phyloP scores from a whole-genome alignment of 345 rosid species.

The Arabidopsis suecica region DNA sequence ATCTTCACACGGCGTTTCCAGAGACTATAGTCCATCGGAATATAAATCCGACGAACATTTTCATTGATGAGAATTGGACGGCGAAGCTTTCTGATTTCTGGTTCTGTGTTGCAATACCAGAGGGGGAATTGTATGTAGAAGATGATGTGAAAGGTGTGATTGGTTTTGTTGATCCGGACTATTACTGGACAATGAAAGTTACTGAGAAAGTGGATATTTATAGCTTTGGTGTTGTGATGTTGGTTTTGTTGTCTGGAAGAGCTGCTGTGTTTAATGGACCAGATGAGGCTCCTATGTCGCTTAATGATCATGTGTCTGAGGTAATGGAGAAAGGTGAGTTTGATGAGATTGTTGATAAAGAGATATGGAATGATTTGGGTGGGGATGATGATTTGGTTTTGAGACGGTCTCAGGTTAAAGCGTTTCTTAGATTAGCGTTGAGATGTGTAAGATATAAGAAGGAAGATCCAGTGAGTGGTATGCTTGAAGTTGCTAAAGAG shows the following conservation, averaged over 20 bases:
- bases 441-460: constrained; percentile 34
- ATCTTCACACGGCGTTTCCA: constrained; percentile 40
- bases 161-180: constrained; percentile 42
- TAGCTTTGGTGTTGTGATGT: constrained; percentile 42
- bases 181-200: constrained; percentile 42
- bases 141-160: constrained; percentile 38
- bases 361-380: constrained; percentile 30
- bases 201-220: constrained; percentile 38
- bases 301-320: constrained; percentile 39
- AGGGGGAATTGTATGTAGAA: constrained; percentile 34
- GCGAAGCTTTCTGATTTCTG: constrained; percentile 42
- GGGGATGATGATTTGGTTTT: constrained; percentile 25
- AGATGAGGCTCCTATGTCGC: constrained; percentile 13
- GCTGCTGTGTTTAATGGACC: constrained; percentile 40
- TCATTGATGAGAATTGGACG: constrained; percentile 27
- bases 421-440: constrained; percentile 34
- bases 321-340: constrained; percentile 31
- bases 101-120: constrained; percentile 41
- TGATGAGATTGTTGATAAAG: constrained; percentile 38
- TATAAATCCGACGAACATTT: constrained; percentile 35
- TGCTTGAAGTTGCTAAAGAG: constrained; percentile 44
- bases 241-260: constrained; percentile 43
- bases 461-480: constrained; percentile 29
- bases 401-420: constrained; percentile 34
- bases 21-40: constrained; percentile 38